Percentiles rank a stretch among this genome's conserved stretches.
phyloP scores from a whole-genome alignment of 441 rosid species.

The Theobroma grandiflorum region DNA sequence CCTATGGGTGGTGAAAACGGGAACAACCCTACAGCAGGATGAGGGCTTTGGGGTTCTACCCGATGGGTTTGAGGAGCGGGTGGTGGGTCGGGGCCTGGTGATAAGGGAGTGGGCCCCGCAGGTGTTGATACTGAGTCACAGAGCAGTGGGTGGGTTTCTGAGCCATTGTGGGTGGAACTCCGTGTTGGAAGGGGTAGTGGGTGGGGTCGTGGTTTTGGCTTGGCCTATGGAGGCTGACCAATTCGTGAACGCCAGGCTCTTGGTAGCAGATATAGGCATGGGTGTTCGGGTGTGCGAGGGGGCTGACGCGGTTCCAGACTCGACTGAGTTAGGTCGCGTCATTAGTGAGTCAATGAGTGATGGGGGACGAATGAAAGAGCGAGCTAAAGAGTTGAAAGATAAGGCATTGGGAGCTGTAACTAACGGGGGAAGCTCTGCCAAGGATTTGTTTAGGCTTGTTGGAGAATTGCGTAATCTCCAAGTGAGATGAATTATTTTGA shows the following conservation, averaged over 20 bases:
- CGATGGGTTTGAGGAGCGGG: conserved; percentile 48
- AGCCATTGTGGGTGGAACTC: conserved; percentile 78
- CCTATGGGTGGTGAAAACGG: conserved; percentile 44
- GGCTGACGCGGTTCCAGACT: conserved; percentile 47
- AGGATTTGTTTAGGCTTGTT: conserved; percentile 43
- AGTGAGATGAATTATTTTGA: not conserved
- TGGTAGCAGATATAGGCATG: conserved; percentile 49
- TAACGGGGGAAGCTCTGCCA: conserved; percentile 45
- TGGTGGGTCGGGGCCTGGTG: conserved; percentile 36
- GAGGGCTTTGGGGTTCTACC: not conserved
- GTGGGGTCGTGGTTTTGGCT: conserved; percentile 52
- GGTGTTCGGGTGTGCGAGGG: conserved; percentile 52
- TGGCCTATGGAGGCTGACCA: conserved; percentile 76
- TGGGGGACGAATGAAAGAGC: not conserved
- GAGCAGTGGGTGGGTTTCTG: conserved; percentile 56
- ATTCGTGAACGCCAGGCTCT: conserved; percentile 37
- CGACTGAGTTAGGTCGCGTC: conserved; percentile 38
- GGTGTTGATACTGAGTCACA: conserved; percentile 47
- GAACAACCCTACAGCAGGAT: not conserved
- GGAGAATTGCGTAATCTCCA: conserved; percentile 32
- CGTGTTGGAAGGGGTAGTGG: conserved; percentile 45
- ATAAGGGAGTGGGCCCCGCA: conserved; percentile 60
- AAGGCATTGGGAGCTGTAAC: conserved; percentile 47
- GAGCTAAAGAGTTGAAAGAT: not conserved
- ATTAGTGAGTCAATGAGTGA: conserved; percentile 17